A percentile compares a stretch with the other conserved stretches of the same genome.
phyloP scores from a whole-genome alignment of 495 filamentous ascomycete species.

The Bryoglossum gracile region DNA sequence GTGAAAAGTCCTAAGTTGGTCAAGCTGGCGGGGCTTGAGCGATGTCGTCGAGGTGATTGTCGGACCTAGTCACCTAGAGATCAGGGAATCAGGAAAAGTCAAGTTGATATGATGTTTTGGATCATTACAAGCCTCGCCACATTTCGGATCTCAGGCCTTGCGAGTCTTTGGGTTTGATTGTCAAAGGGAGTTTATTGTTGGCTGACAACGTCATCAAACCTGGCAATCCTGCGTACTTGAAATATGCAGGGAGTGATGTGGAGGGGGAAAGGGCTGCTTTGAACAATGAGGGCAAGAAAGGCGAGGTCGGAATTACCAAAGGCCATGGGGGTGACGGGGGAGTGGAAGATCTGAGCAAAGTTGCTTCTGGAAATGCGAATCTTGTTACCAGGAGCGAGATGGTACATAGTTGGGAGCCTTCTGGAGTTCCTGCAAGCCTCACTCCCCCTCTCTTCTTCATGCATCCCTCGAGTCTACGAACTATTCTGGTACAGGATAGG shows the following conservation, averaged over 20 bases:
- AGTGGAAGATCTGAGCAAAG: too few relatives aligned
- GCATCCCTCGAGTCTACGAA: conserved; percentile 8
- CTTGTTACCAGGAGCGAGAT: conserved; percentile 61
- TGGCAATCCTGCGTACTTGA: conserved; percentile 67
- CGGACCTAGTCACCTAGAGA: conserved; percentile 59
- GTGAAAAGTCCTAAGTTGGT: conserved; percentile 63
- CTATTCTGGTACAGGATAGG: conserved; percentile 34
- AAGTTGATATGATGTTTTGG: conserved; percentile 66
- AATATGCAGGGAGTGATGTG: conserved; percentile 53
- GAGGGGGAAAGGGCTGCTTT: conserved; percentile 39
- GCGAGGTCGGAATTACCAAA: too few relatives aligned
- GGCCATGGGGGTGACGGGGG: too few relatives aligned
- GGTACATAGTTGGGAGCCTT: conserved; percentile 59
- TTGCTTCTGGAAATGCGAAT: conserved; percentile 39
- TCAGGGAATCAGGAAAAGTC: conserved; percentile 47
- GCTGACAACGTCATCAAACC: conserved; percentile 72
- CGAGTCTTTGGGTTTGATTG: conserved; percentile 58
- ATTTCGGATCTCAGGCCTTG: conserved; percentile 63
- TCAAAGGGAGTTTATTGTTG: conserved; percentile 51
- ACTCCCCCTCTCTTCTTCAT: not conserved
- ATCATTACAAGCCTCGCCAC: conserved; percentile 69
- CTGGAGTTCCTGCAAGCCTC: conserved; percentile 35
- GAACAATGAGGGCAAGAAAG: conserved; percentile 27
- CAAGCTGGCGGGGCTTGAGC: conserved; percentile 57
- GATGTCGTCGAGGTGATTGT: conserved; percentile 60